Base-by-base conservation (phyloP, 2,329 filamentous ascomycete species). In the Hypoxylon rubiginosum region DNA sequence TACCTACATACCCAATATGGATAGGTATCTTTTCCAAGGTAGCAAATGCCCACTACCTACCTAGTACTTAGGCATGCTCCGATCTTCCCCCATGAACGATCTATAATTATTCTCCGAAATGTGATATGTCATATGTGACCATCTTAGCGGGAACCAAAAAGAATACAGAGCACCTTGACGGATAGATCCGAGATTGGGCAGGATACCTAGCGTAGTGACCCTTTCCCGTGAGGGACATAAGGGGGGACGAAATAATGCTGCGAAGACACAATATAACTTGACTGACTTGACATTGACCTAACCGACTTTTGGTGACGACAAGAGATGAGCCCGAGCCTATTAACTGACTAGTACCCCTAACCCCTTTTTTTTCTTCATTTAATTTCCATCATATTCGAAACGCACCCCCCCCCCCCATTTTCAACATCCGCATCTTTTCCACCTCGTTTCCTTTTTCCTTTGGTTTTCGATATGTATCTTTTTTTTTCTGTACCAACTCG, bases 201-300 rank as follows among this genome's bases (percentile, higher is more conserved):
- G 13, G 15, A 13, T 39, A 39, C 2, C 11, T 39, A 39, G 34
- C 34, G 19, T 43, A 6, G 10, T 15, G 36, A 30, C 15, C 10
- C 4, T 10, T 19, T 43, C 17, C 15, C 39, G 1, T 3, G 2
- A 11, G 17, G 8, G n/a, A 19, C 13, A 41, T 17, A 43, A n/a
- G 2, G 10, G 17, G 10, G 28, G 39, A 21, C 9, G 3, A 11
- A 11, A 13, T 13, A 6, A 39, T 19, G 13, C 24, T 45, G 8
- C n/a, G 24, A 39, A 17, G 30, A 57, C 26, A 51, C 51, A 17
- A 55, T 52, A 45, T 57, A 56, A 59, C 62, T 68, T 51, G 56
- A 68, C 52, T 63, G 55, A 66, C 62, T 68, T 60, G 56, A 66
- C 56, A 66, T 68, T 62, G 58, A 58, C 58, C 50, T 53, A 41